Conservation (phyloP, 768 basidiomycete species). For the Suillus subluteus region DNA sequence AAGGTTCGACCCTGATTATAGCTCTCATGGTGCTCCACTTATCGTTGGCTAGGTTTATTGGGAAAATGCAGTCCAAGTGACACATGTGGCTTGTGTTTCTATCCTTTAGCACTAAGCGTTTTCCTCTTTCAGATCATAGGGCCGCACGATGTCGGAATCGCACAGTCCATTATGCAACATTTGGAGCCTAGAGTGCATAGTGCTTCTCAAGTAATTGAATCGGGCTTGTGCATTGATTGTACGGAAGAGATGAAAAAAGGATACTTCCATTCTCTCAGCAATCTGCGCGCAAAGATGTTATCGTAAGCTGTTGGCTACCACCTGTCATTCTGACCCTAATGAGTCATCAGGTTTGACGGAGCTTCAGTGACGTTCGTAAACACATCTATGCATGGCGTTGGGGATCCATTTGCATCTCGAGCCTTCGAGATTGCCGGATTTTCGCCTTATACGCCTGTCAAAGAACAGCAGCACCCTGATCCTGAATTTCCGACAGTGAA, state of each 20-base stretch:
- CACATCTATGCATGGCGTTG: constrained; percentile 91
- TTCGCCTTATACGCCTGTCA: constrained; percentile 59
- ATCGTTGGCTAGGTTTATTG: constrained; percentile 68
- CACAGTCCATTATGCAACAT: constrained; percentile 62
- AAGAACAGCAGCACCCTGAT: constrained; percentile 72
- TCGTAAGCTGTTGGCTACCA: not conserved
- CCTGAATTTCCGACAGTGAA: constrained; percentile 84
- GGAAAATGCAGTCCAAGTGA: constrained; percentile 86
- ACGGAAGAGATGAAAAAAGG: constrained; percentile 61
- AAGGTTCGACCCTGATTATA: constrained; percentile 50
- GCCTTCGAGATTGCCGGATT: constrained; percentile 68
- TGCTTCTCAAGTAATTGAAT: constrained; percentile 37
- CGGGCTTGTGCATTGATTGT: constrained; percentile 52
- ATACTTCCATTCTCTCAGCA: constrained; percentile 53
- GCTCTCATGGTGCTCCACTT: constrained; percentile 3
- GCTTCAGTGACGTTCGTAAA: constrained; percentile 67
- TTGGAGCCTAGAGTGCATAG: constrained; percentile 56
- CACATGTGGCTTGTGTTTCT: not conserved
- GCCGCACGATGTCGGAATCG: constrained; percentile 83
- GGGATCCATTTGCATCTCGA: constrained; percentile 60
- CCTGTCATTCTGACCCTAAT: constrained; percentile 19
- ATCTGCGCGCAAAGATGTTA: constrained; percentile 13
- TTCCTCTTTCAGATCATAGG: constrained; percentile 65
- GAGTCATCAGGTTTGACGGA: no score
- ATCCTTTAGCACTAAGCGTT: not conserved